Base-by-base conservation (phyloP, 768 basidiomycete species). In the Gelatoporia subvermispora region DNA sequence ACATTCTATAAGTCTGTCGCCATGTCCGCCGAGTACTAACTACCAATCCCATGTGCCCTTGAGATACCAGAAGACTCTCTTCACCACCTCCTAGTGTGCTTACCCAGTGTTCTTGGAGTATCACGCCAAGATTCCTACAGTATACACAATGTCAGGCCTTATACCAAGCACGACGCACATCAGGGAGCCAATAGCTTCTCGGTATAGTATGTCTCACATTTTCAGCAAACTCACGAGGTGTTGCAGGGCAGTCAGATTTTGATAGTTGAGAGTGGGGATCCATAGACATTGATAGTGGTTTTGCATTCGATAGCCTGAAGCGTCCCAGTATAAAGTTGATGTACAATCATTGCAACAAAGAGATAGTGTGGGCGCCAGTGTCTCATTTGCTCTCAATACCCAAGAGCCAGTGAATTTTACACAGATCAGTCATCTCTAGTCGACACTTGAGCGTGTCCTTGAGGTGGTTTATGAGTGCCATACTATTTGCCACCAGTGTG, bases 301-400 rank as follows among this genome's bases (percentile, higher is more conserved):
- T 23, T 13, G 45, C 34, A 34, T 55, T 44, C 8, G 18, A 7
- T 10, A 61, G 41, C 1, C 43, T 17, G 40, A 60, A 63, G 10
- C 45, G 48, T 3, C 49, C 22, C 10, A 54, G 18, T 16, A 56
- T 46, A 2, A 34, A 38, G 47, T 54, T 45, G 41, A 62, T 62
- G 38, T 51, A 44, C 16, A 50, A 43, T 13, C 41, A 36, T 41
- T 60, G 59, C 1, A 54, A 56, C 22, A 62, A 31, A 18, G 43
- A 17, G 5, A 68, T 50, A 0, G 52, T 55, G 16, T 51, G 45
- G 3, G 40, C 35, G 2, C 40, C 9, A 3, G 52, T 53, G 21
- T 72, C 62, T 0, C 64, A 58, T 16, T 56, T 39, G 24, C 73
- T 63, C 7, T 56, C 61, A 17, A 77, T 71, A 1, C 74, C 72